Percentiles rank a stretch among this genome's conserved stretches.
Evolutionary conservation across 2,329 filamentous ascomycete genomes (phyloP).

Genomic region (Cercospora janseana): DNA sequence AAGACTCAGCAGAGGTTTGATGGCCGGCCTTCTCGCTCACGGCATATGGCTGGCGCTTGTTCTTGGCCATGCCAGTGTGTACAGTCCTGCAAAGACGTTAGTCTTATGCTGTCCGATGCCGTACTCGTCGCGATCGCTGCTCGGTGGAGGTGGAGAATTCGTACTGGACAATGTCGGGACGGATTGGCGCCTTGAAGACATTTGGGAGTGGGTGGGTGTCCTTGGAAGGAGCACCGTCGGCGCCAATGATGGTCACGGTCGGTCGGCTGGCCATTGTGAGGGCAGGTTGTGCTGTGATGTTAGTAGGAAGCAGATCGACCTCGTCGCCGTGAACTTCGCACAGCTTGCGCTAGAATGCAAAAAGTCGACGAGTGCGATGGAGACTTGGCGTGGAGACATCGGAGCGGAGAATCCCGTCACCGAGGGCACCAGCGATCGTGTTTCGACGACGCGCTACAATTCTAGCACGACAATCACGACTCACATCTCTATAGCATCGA

Average conservation of each 20-base stretch:
- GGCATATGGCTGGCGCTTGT: conserved; percentile 99
- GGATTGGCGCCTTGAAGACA: conserved; percentile 97
- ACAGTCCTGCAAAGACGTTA: conserved; percentile 56
- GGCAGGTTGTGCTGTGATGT: conserved; percentile 18
- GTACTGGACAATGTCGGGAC: conserved; percentile 98
- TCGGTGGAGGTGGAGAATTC: conserved; percentile 36
- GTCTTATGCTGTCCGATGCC: conserved; percentile 11
- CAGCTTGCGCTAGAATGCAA: conserved; percentile 8
- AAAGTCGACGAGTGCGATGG: conserved; percentile 8
- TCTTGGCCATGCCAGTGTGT: conserved; percentile 99
- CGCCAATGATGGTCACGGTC: conserved; percentile 94
- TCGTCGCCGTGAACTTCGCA: conserved; percentile 6
- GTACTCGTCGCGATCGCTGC: conserved; percentile 13
- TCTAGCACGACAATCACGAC: too few species aligned
- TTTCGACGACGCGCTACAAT: conserved; percentile 3
- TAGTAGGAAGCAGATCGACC: conserved; percentile 14
- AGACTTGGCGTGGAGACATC: conserved; percentile 8
- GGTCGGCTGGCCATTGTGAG: conserved; percentile 84
- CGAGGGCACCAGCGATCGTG: too few species aligned
- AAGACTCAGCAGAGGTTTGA: conserved; percentile 99
- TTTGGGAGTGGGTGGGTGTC: conserved; percentile 88
- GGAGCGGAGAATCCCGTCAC: too few species aligned
- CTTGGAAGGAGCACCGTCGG: conserved; percentile 89
- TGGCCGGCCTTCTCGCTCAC: conserved; percentile 99
- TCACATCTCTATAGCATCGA: too few species aligned